Percentiles rank a stretch among this genome's conserved stretches.
These are phyloP conservation scores for Magnolia changhungtana DNA, from an alignment of 164 flowering plant species.

Conservation along the genomic window DNA sequence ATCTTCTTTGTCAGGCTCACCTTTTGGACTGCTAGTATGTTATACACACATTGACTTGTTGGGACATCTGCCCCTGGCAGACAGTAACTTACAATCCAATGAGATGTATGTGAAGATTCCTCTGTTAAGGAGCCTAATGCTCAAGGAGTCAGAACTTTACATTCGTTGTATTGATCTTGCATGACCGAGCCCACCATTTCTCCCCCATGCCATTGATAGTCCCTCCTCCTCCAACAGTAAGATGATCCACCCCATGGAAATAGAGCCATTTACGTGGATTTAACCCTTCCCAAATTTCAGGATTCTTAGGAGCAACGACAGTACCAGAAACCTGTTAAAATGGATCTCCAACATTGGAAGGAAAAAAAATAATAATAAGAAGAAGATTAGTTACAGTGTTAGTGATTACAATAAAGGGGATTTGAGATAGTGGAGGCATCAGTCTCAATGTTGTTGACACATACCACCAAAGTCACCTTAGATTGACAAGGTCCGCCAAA, in stretches of 20 bases:
- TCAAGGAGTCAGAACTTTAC: constrained; percentile 28
- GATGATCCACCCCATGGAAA: constrained; percentile 62
- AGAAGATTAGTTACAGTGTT: constrained; percentile 1
- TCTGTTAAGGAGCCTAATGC: neutral
- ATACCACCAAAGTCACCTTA: constrained; percentile 62
- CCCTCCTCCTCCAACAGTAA: constrained; percentile 72
- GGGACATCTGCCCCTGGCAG: no score
- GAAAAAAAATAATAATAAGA: no score
- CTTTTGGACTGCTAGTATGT: no score
- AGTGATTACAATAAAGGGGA: neutral
- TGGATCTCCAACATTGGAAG: neutral
- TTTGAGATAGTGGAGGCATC: neutral
- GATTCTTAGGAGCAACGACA: constrained; percentile 71
- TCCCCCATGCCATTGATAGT: constrained; percentile 79
- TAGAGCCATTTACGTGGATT: constrained; percentile 78
- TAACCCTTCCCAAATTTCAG: constrained; percentile 61
- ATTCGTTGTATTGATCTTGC: constrained; percentile 64
- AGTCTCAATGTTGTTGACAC: constrained; percentile 2
- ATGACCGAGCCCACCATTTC: constrained; percentile 87
- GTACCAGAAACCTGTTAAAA: constrained; percentile 60
- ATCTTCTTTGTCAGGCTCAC: neutral
- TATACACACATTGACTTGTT: no score
- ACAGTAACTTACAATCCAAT: no score
- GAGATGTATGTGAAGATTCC: neutral
- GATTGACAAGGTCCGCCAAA: constrained; percentile 75